Evolutionary conservation across 2,329 filamentous ascomycete genomes (phyloP).

Genomic region (Apiospora koreana): DNA sequence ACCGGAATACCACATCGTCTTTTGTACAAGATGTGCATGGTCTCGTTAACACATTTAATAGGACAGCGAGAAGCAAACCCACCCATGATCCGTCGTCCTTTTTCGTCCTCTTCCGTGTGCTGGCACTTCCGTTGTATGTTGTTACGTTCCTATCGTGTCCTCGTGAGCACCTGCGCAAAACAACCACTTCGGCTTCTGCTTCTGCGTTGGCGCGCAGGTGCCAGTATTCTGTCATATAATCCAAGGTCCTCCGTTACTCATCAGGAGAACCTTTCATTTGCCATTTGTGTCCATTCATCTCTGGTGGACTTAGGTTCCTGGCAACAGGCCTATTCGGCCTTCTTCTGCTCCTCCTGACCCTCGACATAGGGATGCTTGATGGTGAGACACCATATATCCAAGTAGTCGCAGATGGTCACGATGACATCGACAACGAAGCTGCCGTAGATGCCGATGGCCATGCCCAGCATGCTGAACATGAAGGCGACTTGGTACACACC

Average conservation of each 20-base stretch:
- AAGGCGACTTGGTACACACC: constrained; percentile 89
- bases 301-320: not conserved
- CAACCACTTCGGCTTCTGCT: not conserved
- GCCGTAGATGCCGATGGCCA: constrained; percentile 88
- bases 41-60: not conserved
- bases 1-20: not conserved
- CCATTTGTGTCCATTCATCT: not conserved
- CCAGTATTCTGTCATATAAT: not conserved
- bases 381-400: constrained; percentile 97
- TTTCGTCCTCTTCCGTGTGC: not conserved
- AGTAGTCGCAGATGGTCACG: constrained; percentile 94
- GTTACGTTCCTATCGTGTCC: not conserved
- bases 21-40: not conserved
- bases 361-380: constrained; percentile 81
- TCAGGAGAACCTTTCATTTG: not conserved
- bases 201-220: not conserved
- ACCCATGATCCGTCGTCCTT: not conserved
- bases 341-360: constrained; percentile 33
- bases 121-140: not conserved
- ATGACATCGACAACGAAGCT: constrained; percentile 98
- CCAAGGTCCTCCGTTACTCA: not conserved
- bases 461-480: constrained; percentile 83
- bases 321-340: not conserved
- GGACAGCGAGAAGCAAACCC: not conserved
- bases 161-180: not conserved